Evolutionary conservation across 176 grass and related monocot species (phyloP), one percentile per base, ranked within the genome.

Genomic region (Triticum turgidum): DNA sequence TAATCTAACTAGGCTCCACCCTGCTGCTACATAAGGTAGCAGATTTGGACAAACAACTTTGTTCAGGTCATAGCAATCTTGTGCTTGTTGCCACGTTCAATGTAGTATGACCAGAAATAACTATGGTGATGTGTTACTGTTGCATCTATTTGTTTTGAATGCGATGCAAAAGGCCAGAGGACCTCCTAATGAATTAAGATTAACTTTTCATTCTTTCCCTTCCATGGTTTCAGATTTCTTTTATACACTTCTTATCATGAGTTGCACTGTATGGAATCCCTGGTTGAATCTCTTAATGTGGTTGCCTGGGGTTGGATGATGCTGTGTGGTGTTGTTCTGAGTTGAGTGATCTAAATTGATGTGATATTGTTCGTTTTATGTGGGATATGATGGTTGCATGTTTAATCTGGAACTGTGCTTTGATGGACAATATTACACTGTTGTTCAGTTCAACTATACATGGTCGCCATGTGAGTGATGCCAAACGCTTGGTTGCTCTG

Each of bases 1-100:
- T 85, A 82, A 77, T 66, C 87, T 85, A 91, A 89, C n/a, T 73
- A 90, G 83, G 24, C 34, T 90, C 86, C 45, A 56, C 12, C 88
- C 25, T 85, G 76, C 59, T 89, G 87, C 78, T 83, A 80, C 58
- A 89, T 82, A 81, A 76, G 56, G 78, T 38, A 85, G 81, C 73
- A 80, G 77, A 90, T 56, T 80, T 79, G 70, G 59, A 76, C 82
- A 61, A 85, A 80, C 25, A 85, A 47, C n/a, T 86, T 85, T 84
- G 65, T 88, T 83, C 73, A 83, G 42, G 69, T 89, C 41, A 84
- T 77, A 42, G 52, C 70, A 80, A 75, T 81, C 61, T 67, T 76
- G 62, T 80, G 78, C 73, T 63, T 79, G 66, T 59, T 59, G 56
- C 18, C 7, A 7, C 21, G 56, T 82, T 62, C 79, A 89, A 11